Base-by-base conservation (phyloP, 176 grass and related monocot genomes). In the maize (Zea mays) region DNA sequence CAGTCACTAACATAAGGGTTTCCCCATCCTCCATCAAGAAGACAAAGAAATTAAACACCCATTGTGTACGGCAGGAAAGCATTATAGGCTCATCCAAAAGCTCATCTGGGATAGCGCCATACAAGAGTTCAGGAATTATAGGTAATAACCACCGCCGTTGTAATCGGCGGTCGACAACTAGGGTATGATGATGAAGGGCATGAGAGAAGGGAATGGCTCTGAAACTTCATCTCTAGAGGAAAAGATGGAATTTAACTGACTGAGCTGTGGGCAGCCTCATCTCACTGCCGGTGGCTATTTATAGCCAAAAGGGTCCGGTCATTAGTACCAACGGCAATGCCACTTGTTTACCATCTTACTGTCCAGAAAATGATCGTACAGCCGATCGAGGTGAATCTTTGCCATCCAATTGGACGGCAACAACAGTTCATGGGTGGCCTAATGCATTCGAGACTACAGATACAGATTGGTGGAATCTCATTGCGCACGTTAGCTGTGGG, bases 31-130 rank as follows among this genome's bases (percentile, higher is more conserved):
- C 65, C 0, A 6, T 4, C 8, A 38, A 76, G 62, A 75, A 58
- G 66, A 74, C 15, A 8, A 54, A 71, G 64, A 56, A 74, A n/a
- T n/a, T n/a, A n/a, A n/a, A 5, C 2, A 9, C 39, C 72, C 73
- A 81, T 5, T 43, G 17, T 47, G 44, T 36, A n/a, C 62, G 38
- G 39, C 35, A 65, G 44, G 45, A 49, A 48, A 37, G 3, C 2
- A 36, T 45, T 68, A 19, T 50, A 77, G 67, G 9, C 75, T 85
- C 74, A 65, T 73, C 40, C 80, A 66, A 37, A 82, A 89, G 82
- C 72, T 89, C 87, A 60, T 68, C 6, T 16, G 54, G 82, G 87
- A 89, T 73, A 89, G 35, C 72, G 40, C 72, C 87, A 16, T 64
- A 5, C 38, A 16, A 35, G 59, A 13, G 37, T 52, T 82, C 48